A percentile compares a stretch with the other conserved stretches of the same genome.
phyloP scores from a whole-genome alignment of 169 alveolate genomes.

The Plasmodium inui region DNA sequence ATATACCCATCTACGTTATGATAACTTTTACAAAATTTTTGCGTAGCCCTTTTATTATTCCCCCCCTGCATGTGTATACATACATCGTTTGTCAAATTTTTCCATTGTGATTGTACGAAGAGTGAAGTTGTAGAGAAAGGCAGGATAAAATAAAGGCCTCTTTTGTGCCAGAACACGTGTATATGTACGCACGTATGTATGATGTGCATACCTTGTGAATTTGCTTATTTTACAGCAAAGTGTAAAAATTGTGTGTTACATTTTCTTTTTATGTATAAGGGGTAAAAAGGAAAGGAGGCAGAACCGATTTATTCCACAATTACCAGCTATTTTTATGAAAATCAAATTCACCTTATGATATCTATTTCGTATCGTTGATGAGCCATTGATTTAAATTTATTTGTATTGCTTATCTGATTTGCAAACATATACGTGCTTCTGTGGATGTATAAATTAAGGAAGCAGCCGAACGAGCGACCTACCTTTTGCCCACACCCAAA shows the following conservation, averaged over 20 bases:
- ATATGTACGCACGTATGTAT: neutral
- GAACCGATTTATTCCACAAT: conserved; percentile 38
- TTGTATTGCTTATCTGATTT: conserved; percentile 56
- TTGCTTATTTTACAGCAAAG: neutral
- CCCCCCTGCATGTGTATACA: conserved; percentile 2
- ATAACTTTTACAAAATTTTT: conserved; percentile 9
- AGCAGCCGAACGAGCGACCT: neutral
- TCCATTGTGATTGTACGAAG: conserved; percentile 58
- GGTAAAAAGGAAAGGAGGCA: neutral
- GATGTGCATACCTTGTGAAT: neutral
- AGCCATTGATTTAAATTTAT: conserved; percentile 23
- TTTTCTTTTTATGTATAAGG: conserved; percentile 10
- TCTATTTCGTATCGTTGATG: conserved; percentile 4
- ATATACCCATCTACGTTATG: conserved; percentile 2
- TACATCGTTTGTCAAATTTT: conserved; percentile 23
- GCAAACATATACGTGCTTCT: conserved; percentile 12
- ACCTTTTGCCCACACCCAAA: conserved; percentile 10
- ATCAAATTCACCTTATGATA: conserved; percentile 16
- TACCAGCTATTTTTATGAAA: conserved; percentile 38
- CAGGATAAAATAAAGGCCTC: neutral
- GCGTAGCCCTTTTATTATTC: conserved; percentile 11
- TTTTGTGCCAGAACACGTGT: conserved; percentile 1
- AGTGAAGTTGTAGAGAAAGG: conserved; percentile 9
- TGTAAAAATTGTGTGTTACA: neutral
- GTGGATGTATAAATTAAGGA: conserved; percentile 6